A percentile compares a stretch with the other conserved stretches of the same genome.
These are phyloP conservation scores for Fusarium tricinctum DNA, from an alignment of 2,329 filamentous ascomycete species.

Conservation along the genomic window DNA sequence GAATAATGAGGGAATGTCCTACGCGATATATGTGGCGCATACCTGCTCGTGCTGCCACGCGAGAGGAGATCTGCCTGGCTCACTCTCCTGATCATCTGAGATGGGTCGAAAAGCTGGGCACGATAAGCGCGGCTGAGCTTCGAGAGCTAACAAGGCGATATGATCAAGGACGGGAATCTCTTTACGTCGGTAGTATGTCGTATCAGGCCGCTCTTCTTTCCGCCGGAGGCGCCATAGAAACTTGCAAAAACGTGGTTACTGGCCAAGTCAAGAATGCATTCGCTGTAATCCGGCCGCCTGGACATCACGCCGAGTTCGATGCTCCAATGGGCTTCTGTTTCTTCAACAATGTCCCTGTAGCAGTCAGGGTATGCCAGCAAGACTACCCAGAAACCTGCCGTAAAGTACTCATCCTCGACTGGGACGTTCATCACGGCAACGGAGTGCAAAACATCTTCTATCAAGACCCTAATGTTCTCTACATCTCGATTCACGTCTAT, in stretches of 20 bases:
- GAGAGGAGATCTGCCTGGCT: constrained; percentile 83
- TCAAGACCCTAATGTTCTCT: constrained; percentile 92
- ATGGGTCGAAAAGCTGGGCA: constrained; percentile 76
- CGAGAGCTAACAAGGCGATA: constrained; percentile 73
- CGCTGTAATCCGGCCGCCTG: constrained; percentile 93
- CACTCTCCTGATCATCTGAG: constrained; percentile 83
- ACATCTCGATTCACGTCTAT: constrained; percentile 95
- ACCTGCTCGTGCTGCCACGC: constrained; percentile 79
- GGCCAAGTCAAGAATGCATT: constrained; percentile 93
- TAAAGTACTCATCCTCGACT: constrained; percentile 94
- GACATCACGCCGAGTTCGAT: constrained; percentile 92
- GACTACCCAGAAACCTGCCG: constrained; percentile 85
- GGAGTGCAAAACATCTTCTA: constrained; percentile 98
- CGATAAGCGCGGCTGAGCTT: constrained; percentile 73
- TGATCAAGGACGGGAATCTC: constrained; percentile 77
- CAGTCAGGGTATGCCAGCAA: constrained; percentile 86
- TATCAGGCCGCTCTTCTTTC: constrained; percentile 86
- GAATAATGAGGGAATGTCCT: constrained; percentile 66
- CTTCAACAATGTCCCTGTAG: constrained; percentile 97
- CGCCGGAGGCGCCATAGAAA: constrained; percentile 94
- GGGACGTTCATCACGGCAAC: constrained; percentile 88
- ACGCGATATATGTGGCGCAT: constrained; percentile 82
- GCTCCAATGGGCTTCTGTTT: constrained; percentile 94
- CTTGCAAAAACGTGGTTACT: constrained; percentile 88
- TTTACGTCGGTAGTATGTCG: constrained; percentile 87